These are phyloP conservation scores for Graphiopsis chlorocephala DNA, from an alignment of 2,329 filamentous ascomycete species.

Conservation along the genomic window DNA sequence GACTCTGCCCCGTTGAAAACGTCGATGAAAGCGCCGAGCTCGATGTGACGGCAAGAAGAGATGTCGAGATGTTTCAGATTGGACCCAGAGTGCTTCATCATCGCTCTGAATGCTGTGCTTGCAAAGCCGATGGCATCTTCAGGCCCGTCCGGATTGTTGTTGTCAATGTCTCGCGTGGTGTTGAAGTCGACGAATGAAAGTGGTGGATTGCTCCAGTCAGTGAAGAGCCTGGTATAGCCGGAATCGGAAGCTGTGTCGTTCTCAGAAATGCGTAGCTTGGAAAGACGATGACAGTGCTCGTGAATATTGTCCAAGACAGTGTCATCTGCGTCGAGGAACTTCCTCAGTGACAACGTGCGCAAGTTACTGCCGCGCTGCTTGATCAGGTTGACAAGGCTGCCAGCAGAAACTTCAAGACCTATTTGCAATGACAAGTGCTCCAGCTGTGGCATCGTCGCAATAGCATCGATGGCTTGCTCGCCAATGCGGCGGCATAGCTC, in stretches of 20 bases:
- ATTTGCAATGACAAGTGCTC: slow-evolving; percentile 74
- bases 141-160: slow-evolving; percentile 62
- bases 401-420: slow-evolving; percentile 54
- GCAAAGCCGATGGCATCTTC: slow-evolving; percentile 68
- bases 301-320: slow-evolving; percentile 69
- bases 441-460: slow-evolving; percentile 61
- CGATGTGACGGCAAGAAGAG: slow-evolving; percentile 81
- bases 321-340: slow-evolving; percentile 66
- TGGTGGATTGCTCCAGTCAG: slow-evolving; percentile 69
- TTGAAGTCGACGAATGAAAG: slow-evolving; percentile 71
- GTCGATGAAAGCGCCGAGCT: slow-evolving; percentile 66
- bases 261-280: slow-evolving; percentile 77
- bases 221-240: slow-evolving; percentile 71
- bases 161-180: slow-evolving; percentile 74
- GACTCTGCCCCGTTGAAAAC: slow-evolving; percentile 61
- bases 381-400: slow-evolving; percentile 61
- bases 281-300: slow-evolving; percentile 62
- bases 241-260: slow-evolving; percentile 73
- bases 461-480: slow-evolving; percentile 61
- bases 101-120: slow-evolving; percentile 69
- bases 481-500: slow-evolving; percentile 74
- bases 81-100: slow-evolving; percentile 79
- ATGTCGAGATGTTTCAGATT: slow-evolving; percentile 68
- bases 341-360: slow-evolving; percentile 73
- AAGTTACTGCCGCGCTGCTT: slow-evolving; percentile 62